Evolutionary conservation across 129 eudicot genomes (phyloP).

Genomic region (Sambucus nigra): DNA sequence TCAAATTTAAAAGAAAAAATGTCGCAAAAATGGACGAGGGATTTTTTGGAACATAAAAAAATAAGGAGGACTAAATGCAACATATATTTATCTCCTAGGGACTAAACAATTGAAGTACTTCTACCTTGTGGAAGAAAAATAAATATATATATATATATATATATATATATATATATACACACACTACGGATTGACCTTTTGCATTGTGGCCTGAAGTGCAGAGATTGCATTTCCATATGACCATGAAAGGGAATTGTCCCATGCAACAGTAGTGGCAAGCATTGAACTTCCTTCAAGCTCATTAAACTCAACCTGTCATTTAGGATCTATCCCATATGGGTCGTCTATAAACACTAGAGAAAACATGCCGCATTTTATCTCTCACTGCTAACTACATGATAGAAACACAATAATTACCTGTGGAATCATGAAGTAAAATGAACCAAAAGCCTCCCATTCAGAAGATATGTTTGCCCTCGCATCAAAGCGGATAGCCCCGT

Average conservation of each 20-base stretch:
- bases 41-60: no score
- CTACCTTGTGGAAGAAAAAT: no score
- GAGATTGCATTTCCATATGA: conserved; percentile 52
- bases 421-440: conserved; percentile 91
- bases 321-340: conserved; percentile 17
- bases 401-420: conserved; percentile 44
- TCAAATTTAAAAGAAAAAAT: no score
- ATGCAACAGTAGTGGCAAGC: conserved; percentile 78
- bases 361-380: not conserved
- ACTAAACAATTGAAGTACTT: no score
- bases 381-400: not conserved
- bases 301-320: conserved; percentile 79
- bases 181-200: conserved; percentile 36
- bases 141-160: no score
- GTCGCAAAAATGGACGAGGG: no score
- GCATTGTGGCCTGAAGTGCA: conserved; percentile 58
- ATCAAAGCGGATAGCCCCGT: conserved; percentile 97
- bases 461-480: conserved; percentile 50
- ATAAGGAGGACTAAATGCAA: no score
- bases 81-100: no score
- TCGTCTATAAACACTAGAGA: conserved; percentile 12
- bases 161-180: no score
- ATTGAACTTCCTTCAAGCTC: conserved; percentile 95
- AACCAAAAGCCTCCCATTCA: conserved; percentile 93
- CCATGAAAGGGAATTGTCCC: conserved; percentile 78